Conservation (phyloP, 495 filamentous ascomycete genomes). For the Echria macrotheca region DNA sequence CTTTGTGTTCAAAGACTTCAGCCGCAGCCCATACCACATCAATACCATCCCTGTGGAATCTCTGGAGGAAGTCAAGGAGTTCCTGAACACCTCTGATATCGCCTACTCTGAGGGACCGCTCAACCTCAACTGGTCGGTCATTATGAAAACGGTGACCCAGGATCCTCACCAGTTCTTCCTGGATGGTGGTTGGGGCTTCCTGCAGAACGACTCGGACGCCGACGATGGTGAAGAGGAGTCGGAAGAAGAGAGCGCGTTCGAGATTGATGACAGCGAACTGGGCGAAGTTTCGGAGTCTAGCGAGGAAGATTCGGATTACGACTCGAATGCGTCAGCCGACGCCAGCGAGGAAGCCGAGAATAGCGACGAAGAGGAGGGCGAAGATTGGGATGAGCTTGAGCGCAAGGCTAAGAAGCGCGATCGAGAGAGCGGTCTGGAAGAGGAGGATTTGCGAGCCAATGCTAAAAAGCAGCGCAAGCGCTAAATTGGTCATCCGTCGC, state of each 20-base stretch:
- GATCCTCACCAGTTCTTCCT: conserved; percentile 92
- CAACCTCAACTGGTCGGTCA: conserved; percentile 97
- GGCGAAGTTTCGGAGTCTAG: conserved; percentile 72
- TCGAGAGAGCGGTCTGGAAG: conserved; percentile 63
- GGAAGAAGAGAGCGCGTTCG: conserved; percentile 82
- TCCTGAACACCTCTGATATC: conserved; percentile 92
- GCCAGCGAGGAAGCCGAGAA: conserved; percentile 56
- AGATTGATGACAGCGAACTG: conserved; percentile 78
- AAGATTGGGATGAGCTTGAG: conserved; percentile 91
- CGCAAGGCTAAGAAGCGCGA: conserved; percentile 86
- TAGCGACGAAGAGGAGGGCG: conserved; percentile 77
- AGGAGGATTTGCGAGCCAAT: conserved; percentile 48
- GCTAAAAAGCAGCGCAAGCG: conserved; percentile 41
- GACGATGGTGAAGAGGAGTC: conserved; percentile 74
- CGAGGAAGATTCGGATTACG: conserved; percentile 87
- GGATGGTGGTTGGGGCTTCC: conserved; percentile 94
- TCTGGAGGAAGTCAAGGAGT: conserved; percentile 93
- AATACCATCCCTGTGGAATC: conserved; percentile 98
- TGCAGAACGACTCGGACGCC: conserved; percentile 80
- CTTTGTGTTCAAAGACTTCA: conserved; percentile 95
- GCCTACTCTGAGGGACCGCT: conserved; percentile 91
- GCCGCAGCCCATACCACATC: conserved; percentile 78
- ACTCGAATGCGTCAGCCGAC: conserved; percentile 81
- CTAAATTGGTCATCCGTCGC: conserved; percentile 11
- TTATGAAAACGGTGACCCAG: conserved; percentile 97